Conservation (phyloP, 1,284 basidiomycete genomes). For the Moesziomyces antarcticus region DNA sequence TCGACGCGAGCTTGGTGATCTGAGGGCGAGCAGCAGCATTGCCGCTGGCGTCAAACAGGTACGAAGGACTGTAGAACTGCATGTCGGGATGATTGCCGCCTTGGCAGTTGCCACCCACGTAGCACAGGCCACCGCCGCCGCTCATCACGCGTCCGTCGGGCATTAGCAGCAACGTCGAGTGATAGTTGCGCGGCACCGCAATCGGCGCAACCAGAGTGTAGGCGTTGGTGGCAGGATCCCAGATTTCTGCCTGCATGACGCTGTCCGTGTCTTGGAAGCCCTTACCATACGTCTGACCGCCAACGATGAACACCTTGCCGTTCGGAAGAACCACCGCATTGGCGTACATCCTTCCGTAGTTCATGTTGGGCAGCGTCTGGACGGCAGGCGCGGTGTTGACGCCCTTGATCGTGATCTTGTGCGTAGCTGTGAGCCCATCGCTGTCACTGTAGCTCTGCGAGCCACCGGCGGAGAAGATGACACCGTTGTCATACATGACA, state of each 20-base stretch:
- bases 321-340: constrained; percentile 4
- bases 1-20: constrained; percentile 1
- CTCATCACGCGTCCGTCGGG: constrained; percentile 8
- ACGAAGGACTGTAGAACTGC: constrained; percentile 6
- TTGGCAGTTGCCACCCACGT: not conserved
- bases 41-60: constrained; percentile 5
- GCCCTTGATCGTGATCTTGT: constrained; percentile 2
- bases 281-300: constrained; percentile 1
- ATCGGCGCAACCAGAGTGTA: not conserved
- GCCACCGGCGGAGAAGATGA: constrained; percentile 1
- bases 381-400: not conserved
- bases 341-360: constrained; percentile 4
- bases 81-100: constrained; percentile 1
- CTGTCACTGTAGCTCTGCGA: not conserved
- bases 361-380: constrained; percentile 3
- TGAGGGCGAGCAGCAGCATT: not conserved
- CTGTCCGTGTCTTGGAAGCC: constrained; percentile 2
- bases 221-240: constrained; percentile 1
- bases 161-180: constrained; percentile 5
- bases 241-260: constrained; percentile 5
- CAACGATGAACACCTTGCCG: constrained; percentile 3
- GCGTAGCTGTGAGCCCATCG: not conserved
- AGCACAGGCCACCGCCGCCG: constrained; percentile 5
- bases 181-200: constrained; percentile 6
- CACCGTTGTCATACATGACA: constrained; percentile 3